A percentile compares a stretch with the other conserved stretches of the same genome.
Evolutionary conservation across 768 basidiomycete species (phyloP).

Genomic region (Xerocomellus amylosporus): DNA sequence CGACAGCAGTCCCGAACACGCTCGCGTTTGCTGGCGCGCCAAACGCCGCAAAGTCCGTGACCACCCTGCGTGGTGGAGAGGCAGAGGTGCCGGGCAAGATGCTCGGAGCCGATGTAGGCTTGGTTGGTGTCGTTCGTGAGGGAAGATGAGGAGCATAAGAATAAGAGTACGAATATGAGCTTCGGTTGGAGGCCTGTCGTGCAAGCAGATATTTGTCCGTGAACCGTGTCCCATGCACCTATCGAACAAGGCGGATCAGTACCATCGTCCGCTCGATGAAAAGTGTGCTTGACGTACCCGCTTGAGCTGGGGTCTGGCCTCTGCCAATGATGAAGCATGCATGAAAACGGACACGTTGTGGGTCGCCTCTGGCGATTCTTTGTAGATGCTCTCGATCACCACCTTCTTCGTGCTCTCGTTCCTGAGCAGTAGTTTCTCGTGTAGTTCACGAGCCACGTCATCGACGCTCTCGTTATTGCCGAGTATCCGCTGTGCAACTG

Average conservation of each 20-base stretch:
- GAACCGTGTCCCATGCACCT: slow-evolving; percentile 95
- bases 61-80: slow-evolving; percentile 85
- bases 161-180: slow-evolving; percentile 53
- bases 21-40: slow-evolving; percentile 70
- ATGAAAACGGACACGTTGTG: slow-evolving; percentile 90
- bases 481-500: slow-evolving; percentile 88
- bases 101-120: slow-evolving; percentile 30
- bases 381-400: slow-evolving; percentile 94
- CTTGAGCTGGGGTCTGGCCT: slow-evolving; percentile 75
- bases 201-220: slow-evolving; percentile 93
- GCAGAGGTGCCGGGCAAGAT: slow-evolving; percentile 27
- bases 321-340: slow-evolving; percentile 62
- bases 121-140: slow-evolving; percentile 41
- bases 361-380: slow-evolving; percentile 80
- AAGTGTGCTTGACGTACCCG: slow-evolving; percentile 50
- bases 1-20: slow-evolving; percentile 82
- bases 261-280: background rate
- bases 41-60: slow-evolving; percentile 86
- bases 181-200: slow-evolving; percentile 55
- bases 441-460: slow-evolving; percentile 91
- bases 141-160: slow-evolving; percentile 48
- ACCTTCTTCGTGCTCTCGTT: slow-evolving; percentile 98
- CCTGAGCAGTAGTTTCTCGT: slow-evolving; percentile 83
- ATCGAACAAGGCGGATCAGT: slow-evolving; percentile 9
- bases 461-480: slow-evolving; percentile 95